phyloP scores from a whole-genome alignment of 495 filamentous ascomycete species.

The Patellaria atrata region DNA sequence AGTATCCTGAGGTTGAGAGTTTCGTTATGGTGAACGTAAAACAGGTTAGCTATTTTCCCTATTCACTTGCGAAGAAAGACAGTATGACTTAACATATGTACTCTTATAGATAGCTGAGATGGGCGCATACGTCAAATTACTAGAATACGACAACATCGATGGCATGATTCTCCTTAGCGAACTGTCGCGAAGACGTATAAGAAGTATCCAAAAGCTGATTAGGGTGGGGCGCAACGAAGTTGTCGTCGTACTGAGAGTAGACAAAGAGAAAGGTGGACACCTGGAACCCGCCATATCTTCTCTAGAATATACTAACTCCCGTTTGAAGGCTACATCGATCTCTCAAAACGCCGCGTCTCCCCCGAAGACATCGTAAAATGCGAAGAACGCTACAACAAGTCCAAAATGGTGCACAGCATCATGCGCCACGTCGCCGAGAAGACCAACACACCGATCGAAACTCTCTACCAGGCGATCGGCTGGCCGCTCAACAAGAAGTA shows the following conservation, averaged over 20 bases:
- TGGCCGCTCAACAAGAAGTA: conserved; percentile 98
- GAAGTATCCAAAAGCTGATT: conserved; percentile 97
- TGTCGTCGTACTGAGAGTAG: conserved; percentile 91
- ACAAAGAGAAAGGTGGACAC: conserved; percentile 88
- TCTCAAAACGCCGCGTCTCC: conserved; percentile 93
- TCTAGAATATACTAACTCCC: background rate
- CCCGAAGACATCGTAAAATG: conserved; percentile 96
- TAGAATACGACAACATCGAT: conserved; percentile 99
- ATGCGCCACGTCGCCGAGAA: conserved; percentile 97
- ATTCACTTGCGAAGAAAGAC: background rate
- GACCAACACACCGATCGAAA: conserved; percentile 81
- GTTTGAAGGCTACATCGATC: conserved; percentile 76
- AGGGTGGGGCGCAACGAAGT: conserved; percentile 96
- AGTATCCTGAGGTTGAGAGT: conserved; percentile 95
- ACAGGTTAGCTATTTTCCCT: conserved; percentile 30
- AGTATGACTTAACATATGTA: conserved; percentile 1
- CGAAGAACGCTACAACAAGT: conserved; percentile 98
- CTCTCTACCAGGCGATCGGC: conserved; percentile 80
- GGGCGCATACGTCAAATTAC: conserved; percentile 97
- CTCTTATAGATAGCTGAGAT: conserved; percentile 81
- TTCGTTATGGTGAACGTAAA: conserved; percentile 83
- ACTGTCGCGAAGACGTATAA: conserved; percentile 87
- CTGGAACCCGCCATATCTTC: too few relatives aligned
- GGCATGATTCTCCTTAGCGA: conserved; percentile 98
- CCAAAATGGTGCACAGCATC: conserved; percentile 96